A percentile compares a stretch with the other conserved stretches of the same genome.
Evolutionary conservation across 768 basidiomycete species (phyloP).

Genomic region (Naganishia kalamii): DNA sequence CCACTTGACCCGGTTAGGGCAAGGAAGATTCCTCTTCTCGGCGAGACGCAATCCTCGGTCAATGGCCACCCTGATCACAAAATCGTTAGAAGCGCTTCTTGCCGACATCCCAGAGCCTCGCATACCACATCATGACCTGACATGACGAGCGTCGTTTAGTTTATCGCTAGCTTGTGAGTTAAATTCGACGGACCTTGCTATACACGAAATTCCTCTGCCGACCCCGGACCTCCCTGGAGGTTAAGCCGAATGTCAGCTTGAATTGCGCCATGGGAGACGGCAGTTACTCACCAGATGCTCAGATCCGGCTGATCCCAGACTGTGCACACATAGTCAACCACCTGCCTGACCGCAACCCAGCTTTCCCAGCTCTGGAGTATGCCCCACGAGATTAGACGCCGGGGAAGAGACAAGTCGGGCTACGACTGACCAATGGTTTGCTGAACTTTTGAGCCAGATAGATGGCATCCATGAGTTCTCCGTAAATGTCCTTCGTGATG

Average conservation of each 20-base stretch:
- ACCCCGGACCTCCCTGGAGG: conserved; percentile 84
- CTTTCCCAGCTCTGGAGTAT: conserved; percentile 37
- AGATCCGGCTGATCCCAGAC: conserved; percentile 71
- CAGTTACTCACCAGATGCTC: conserved; percentile 50
- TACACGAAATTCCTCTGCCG: conserved; percentile 83
- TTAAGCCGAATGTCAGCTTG: conserved; percentile 45
- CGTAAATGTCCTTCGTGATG: conserved; percentile 77
- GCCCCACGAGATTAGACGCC: not conserved
- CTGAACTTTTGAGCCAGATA: conserved; percentile 82
- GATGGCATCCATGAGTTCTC: conserved; percentile 89
- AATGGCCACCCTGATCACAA: conserved; percentile 71
- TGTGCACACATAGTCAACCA: conserved; percentile 58
- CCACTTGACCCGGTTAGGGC: conserved; percentile 57
- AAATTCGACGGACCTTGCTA: conserved; percentile 58
- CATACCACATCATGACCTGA: conserved; percentile 84
- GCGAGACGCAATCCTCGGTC: conserved; percentile 90
- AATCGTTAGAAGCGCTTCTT: not conserved
- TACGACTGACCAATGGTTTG: conserved; percentile 52
- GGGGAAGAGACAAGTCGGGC: not conserved
- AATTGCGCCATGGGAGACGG: not conserved
- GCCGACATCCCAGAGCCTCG: not conserved
- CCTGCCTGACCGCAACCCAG: conserved; percentile 47
- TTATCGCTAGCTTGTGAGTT: not conserved
- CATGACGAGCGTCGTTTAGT: conserved; percentile 9
- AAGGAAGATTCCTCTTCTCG: conserved; percentile 85